These are phyloP conservation scores for Tephrocybe sp. DNA, from an alignment of 768 basidiomycete species.

Conservation along the genomic window DNA sequence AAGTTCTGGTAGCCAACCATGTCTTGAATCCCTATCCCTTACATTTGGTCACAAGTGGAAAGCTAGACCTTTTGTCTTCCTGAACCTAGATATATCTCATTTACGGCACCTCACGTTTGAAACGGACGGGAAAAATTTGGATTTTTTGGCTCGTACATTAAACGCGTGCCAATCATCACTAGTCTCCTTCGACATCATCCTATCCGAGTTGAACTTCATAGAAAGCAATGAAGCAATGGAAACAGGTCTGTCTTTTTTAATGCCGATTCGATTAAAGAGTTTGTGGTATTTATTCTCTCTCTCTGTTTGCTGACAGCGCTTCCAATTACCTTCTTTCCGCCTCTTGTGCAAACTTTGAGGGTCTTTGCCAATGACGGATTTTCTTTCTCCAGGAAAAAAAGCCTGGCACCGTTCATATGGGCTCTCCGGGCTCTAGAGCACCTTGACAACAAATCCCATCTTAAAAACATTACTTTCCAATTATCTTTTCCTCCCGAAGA, in stretches of 20 bases:
- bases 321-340: not conserved
- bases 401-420: not conserved
- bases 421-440: not conserved
- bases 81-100: not conserved
- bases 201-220: no score
- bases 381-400: not conserved
- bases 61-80: not conserved
- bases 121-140: no score
- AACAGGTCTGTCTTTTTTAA: not conserved
- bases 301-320: no score
- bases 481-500: not conserved
- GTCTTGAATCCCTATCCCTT: not conserved
- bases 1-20: not conserved
- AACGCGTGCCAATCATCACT: not conserved
- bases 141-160: not conserved
- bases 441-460: not conserved
- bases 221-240: not conserved
- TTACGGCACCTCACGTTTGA: not conserved
- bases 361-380: not conserved
- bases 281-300: no score
- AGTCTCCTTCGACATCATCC: not conserved
- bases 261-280: no score
- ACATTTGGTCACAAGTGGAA: not conserved
- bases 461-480: not conserved
- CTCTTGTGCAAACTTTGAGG: not conserved